Percentiles rank a stretch among this genome's conserved stretches.
Evolutionary conservation across 2,329 filamentous ascomycete genomes (phyloP).

Genomic region (Aspergillus fumigatus): DNA sequence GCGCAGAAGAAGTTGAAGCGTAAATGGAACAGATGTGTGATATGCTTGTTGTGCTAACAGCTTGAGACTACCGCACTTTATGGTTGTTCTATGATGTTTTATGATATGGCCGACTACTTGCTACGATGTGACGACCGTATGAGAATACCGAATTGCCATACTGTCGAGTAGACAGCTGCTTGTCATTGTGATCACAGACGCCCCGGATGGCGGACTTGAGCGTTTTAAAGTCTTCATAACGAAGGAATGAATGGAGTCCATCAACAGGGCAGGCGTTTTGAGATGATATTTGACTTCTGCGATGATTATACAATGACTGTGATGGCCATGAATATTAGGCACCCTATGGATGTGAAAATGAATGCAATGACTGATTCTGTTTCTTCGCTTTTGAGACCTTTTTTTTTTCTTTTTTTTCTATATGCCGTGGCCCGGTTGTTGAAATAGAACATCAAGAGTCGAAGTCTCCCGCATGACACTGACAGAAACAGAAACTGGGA

Average conservation of each 20-base stretch:
- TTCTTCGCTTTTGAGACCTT: not conserved
- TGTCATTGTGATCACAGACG: not conserved
- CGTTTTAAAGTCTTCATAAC: not conserved
- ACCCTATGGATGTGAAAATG: not conserved
- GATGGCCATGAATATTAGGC: not conserved
- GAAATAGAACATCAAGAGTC: not conserved
- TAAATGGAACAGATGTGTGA: conserved; percentile 4
- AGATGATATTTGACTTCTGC: not conserved
- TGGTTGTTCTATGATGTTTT: not conserved
- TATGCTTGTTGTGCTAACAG: not conserved
- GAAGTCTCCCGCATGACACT: not conserved
- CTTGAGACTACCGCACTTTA: not conserved
- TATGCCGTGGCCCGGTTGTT: not conserved
- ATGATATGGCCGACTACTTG: not conserved
- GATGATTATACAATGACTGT: not conserved
- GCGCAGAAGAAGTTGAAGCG: conserved; percentile 36
- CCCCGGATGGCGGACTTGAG: not conserved
- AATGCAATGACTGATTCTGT: not conserved
- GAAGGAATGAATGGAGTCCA: not conserved
- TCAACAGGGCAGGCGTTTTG: not conserved
- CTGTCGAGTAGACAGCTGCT: not conserved
- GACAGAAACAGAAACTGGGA: not conserved
- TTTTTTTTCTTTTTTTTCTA: no score
- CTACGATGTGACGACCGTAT: not conserved
- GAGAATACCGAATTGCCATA: not conserved